A percentile compares a stretch with the other conserved stretches of the same genome.
phyloP scores from a whole-genome alignment of 257 asterid genomes.

The Solanum verrucosum region DNA sequence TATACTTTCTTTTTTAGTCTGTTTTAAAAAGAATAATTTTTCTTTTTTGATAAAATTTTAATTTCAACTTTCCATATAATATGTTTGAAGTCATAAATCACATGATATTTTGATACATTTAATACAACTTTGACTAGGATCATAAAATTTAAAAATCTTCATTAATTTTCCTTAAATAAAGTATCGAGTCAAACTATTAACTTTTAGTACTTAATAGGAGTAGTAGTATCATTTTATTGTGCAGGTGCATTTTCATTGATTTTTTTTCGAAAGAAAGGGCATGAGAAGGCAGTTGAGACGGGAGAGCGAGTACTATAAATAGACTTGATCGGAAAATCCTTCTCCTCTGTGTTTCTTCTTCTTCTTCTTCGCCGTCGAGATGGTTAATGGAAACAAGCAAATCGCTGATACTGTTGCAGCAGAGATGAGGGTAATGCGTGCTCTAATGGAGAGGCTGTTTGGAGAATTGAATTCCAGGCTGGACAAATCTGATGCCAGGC shows the following conservation, averaged over 20 bases:
- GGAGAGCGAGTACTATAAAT: not conserved
- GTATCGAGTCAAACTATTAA: not conserved
- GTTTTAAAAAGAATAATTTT: too few relatives aligned
- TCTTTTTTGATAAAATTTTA: fast-evolving
- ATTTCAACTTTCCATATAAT: not conserved
- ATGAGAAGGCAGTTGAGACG: not conserved
- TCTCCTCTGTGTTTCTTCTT: not conserved
- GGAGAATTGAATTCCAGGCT: not conserved
- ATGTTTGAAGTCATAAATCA: too few relatives aligned
- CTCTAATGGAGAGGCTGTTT: not conserved
- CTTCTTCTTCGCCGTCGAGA: not conserved
- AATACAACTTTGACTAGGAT: not conserved
- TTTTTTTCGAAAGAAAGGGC: not conserved
- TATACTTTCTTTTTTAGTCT: too few relatives aligned
- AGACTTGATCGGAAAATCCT: not conserved
- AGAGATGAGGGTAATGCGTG: not conserved
- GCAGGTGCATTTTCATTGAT: not conserved
- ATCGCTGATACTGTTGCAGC: not conserved
- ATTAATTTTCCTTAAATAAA: not conserved
- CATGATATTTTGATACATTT: not conserved
- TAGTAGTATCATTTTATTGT: not conserved
- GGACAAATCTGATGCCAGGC: not conserved
- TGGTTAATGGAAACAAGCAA: not conserved
- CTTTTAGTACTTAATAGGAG: not conserved
- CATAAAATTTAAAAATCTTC: too few relatives aligned